phyloP scores from a whole-genome alignment of 176 grass and related monocot genomes.

The Bothriochloa decipiens region DNA sequence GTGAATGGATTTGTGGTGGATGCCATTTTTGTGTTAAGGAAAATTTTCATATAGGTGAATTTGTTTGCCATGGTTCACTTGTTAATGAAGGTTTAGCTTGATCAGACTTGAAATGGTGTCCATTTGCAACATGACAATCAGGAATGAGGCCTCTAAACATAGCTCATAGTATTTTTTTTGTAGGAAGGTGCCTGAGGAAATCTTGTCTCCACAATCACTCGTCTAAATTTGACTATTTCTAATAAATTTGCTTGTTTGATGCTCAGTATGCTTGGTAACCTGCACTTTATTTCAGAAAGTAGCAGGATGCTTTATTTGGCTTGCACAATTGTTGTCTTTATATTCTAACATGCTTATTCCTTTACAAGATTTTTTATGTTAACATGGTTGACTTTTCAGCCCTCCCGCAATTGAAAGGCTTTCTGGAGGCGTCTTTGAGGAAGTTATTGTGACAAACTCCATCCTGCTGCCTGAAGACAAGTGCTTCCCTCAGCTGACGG shows the following conservation, averaged over 20 bases:
- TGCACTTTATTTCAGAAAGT: slow-evolving; percentile 8
- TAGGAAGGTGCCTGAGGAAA: neutral
- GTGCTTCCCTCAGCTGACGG: slow-evolving; percentile 77
- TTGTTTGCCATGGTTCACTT: neutral
- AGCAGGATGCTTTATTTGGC: neutral
- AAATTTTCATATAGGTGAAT: neutral
- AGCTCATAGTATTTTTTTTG: neutral
- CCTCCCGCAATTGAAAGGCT: slow-evolving; percentile 88
- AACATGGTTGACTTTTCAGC: slow-evolving; percentile 45
- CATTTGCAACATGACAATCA: neutral
- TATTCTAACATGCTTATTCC: slow-evolving; percentile 14
- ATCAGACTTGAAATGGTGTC: neutral
- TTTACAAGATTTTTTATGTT: neutral
- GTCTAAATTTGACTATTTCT: neutral
- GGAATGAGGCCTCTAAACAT: neutral
- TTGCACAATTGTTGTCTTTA: neutral
- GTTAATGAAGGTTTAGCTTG: neutral
- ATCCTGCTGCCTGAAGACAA: slow-evolving; percentile 66
- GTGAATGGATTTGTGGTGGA: neutral
- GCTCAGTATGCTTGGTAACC: neutral
- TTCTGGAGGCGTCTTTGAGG: slow-evolving; percentile 81
- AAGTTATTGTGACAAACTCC: slow-evolving; percentile 91
- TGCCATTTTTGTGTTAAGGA: neutral
- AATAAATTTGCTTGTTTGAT: neutral
- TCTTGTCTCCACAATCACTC: neutral